A percentile compares a stretch with the other conserved stretches of the same genome.
phyloP scores from a whole-genome alignment of 768 basidiomycete genomes.

The Pholiota microspora region DNA sequence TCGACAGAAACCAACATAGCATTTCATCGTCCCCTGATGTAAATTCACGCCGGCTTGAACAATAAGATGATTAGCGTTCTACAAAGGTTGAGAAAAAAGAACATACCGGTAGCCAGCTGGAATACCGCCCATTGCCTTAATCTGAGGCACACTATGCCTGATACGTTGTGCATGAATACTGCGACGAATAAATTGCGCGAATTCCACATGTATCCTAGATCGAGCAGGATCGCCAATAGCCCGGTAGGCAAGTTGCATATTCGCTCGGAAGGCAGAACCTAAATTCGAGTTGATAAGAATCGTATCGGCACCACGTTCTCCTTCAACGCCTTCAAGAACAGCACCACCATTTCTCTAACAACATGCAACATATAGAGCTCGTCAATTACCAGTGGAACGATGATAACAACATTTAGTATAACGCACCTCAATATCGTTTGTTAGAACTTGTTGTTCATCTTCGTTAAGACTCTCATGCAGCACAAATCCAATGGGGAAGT shows the following conservation, averaged over 20 bases:
- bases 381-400: too few relatives aligned
- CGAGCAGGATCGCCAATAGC: conserved; percentile 10
- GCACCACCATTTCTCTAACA: conserved; percentile 28
- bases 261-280: neutral
- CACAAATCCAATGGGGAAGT: conserved; percentile 26
- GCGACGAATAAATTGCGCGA: conserved; percentile 23
- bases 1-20: conserved; percentile 36
- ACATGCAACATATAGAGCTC: neutral
- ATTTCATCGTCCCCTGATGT: conserved; percentile 37
- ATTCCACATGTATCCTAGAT: conserved; percentile 23
- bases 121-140: conserved; percentile 31
- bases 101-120: conserved; percentile 11
- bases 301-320: conserved; percentile 19
- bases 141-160: conserved; percentile 13
- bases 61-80: neutral
- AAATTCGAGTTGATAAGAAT: conserved; percentile 18
- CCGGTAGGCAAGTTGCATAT: conserved; percentile 17
- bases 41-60: conserved; percentile 25
- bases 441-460: conserved; percentile 19
- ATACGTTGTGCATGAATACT: conserved; percentile 21
- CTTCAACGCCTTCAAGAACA: conserved; percentile 15
- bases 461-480: conserved; percentile 31
- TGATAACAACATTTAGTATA: neutral
- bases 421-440: conserved; percentile 32
- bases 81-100: neutral